Evolutionary conservation across 495 filamentous ascomycete species (phyloP), one percentile per base, ranked within the genome.

Genomic region (Neurospora africana): DNA sequence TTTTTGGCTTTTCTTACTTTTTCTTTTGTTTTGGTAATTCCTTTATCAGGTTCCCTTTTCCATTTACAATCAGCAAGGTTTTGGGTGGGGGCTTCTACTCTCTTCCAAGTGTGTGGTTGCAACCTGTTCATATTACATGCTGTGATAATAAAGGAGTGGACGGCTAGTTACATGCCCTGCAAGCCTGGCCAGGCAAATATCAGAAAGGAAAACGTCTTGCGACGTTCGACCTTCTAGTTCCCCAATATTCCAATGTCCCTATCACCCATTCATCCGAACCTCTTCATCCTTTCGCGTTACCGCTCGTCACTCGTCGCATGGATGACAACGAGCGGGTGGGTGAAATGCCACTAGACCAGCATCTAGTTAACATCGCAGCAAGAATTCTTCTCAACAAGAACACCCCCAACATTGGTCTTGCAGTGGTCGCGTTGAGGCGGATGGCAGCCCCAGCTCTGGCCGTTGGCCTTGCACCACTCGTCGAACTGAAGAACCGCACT

Each of bases 391-490:
- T 44, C 43, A 44, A 44, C 43, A 41, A 41, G 39, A 21, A n/a
- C 43, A 0, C 43, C 43, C 19, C 43, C n/a, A 10, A 44, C 35
- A 9, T 41, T 41, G 6, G 6, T 19, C 33, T 43, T 33, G 71
- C 71, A 72, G 30, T 43, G 39, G 21, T 47, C 58, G 44, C 27
- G 23, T 6, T 68, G 37, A 9, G n/a, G 41, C 9, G 71, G 71
- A 35, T 72, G 71, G 71, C 71, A 72, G 39, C 68, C 37, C 67
- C 35, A 38, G 35, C 27, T 69, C 40, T 68, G 30, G n/a, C 43
- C 43, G n/a, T 70, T 47, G 11, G 27, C 68, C 13, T 36, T 27
- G 71, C 71, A 72, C 33, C 30, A 72, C 33, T 72, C 71, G 21
- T 70, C 71, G 7, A 15, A 35, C 33, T 35, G n/a, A 8, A 44